Evolutionary conservation across 139 green algal genomes (phyloP), one percentile per base, ranked within the genome.

Genomic region (Asterochloris erici): DNA sequence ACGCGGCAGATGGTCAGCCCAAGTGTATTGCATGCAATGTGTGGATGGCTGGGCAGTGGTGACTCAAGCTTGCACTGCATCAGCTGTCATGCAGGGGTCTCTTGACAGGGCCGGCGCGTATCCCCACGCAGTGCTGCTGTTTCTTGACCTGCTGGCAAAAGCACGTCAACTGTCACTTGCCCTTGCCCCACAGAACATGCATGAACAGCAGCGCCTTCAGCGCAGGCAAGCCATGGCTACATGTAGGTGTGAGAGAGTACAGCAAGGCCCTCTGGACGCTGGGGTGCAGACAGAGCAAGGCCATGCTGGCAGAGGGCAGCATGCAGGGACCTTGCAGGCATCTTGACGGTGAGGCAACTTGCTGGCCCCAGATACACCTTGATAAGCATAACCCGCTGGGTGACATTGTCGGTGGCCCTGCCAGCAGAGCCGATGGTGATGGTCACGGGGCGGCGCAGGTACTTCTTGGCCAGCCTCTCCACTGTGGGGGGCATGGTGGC

Each of bases 401-500:
- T 95, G 29, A 99, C 94, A 82, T 95, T 96, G 76, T 98, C 94
- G 0, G 91, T 93, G 10, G 93, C 94, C 78, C 92, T 91, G 71
- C 97, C 97, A 9, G 93, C 95, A 10, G 77, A 90, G 69, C 96
- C 97, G 62, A 99, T 98, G 82, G 87, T 98, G 61, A 99, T 89
- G 14, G 97, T 90, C 15, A 98, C 88, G 12, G 94, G 93, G 21
- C 94, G 85, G 61, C 94, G 88, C 68, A 97, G 83, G 85, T 96
- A 97, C 86, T 96, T 97, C 24, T 91, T 89, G 14, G 96, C 96
- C 19, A 98, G 91, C 15, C 95, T 87, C 90, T 98, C 95, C 74
- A 99, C 96, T 0, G 91, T 86, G 0, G 95, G 88, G 0, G 96
- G 97, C 97, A 99, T 99, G 81, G 97, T 99, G 47, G 97, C 97